These are phyloP conservation scores for Exobasidium rhododendri DNA, from an alignment of 1,284 basidiomycete genomes.

Conservation along the genomic window DNA sequence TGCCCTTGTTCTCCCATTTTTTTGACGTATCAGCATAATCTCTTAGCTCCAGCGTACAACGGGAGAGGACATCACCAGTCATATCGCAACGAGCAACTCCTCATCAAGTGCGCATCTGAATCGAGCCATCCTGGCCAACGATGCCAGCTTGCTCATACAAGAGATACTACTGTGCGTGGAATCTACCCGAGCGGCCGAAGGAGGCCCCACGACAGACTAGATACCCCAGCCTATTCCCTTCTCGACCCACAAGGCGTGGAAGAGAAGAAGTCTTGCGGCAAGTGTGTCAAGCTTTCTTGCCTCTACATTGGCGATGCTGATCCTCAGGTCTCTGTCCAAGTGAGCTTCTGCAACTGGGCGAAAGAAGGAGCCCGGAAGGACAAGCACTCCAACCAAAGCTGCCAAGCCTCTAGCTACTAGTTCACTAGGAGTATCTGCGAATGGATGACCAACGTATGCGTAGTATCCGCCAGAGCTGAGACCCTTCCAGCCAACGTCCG, in stretches of 20 bases:
- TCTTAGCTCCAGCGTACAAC: background rate
- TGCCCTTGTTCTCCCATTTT: background rate
- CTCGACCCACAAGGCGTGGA: background rate
- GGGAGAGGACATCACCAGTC: background rate
- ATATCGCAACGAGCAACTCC: background rate
- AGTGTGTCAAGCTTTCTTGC: background rate
- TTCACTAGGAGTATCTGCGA: slow-evolving; percentile 19
- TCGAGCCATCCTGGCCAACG: background rate
- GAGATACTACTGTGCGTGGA: slow-evolving; percentile 1
- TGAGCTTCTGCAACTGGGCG: slow-evolving; percentile 3
- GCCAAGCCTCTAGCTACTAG: slow-evolving; percentile 35
- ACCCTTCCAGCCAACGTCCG: slow-evolving; percentile 49
- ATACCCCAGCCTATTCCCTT: background rate
- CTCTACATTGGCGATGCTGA: slow-evolving; percentile 14
- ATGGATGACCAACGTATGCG: slow-evolving; percentile 47
- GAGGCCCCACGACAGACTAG: background rate
- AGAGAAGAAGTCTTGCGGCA: slow-evolving; percentile 5
- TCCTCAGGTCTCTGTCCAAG: background rate
- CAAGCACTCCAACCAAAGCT: slow-evolving; percentile 35
- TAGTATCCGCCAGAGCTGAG: slow-evolving; percentile 53
- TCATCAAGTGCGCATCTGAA: background rate
- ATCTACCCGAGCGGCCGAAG: background rate
- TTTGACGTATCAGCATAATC: background rate
- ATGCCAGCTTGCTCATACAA: background rate
- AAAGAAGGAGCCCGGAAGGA: slow-evolving; percentile 26